Conservation (phyloP, 2,329 filamentous ascomycete genomes). For the Hawksworthiomyces lignivorus region DNA sequence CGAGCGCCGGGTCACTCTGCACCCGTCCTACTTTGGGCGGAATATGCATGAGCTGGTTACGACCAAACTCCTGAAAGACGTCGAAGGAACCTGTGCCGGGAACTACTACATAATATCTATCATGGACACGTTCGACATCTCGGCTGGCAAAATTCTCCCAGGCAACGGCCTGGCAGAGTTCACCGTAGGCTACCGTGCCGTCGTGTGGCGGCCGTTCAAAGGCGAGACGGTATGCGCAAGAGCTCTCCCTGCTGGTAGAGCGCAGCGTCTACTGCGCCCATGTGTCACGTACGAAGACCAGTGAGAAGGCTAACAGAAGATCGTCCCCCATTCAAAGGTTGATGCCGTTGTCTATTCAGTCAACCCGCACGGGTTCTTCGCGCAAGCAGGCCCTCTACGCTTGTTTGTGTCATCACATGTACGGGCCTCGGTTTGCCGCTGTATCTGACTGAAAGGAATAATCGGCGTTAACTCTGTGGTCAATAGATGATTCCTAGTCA, state of each 20-base stretch:
- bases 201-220: constrained; percentile 96
- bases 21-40: constrained; percentile 93
- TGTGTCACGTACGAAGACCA: not conserved
- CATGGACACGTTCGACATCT: constrained; percentile 93
- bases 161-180: constrained; percentile 91
- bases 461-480: too few relatives aligned
- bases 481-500: constrained; percentile 80
- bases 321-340: constrained; percentile 49
- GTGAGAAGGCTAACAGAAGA: not conserved
- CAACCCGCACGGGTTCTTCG: constrained; percentile 87
- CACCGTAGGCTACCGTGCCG: constrained; percentile 87
- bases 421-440: constrained; percentile 26
- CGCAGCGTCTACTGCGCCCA: too few relatives aligned
- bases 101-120: constrained; percentile 98
- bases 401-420: constrained; percentile 80
- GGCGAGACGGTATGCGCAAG: constrained; percentile 69
- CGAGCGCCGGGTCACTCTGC: constrained; percentile 87
- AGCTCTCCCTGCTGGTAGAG: not conserved
- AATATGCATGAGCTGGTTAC: constrained; percentile 90
- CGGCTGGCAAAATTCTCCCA: constrained; percentile 84
- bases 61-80: constrained; percentile 80
- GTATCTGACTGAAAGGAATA: too few relatives aligned
- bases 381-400: constrained; percentile 68
- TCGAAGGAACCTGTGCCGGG: constrained; percentile 91
- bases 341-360: constrained; percentile 91